phyloP scores from a whole-genome alignment of 805 yeast genomes.

The Kodamaea laetipori region DNA sequence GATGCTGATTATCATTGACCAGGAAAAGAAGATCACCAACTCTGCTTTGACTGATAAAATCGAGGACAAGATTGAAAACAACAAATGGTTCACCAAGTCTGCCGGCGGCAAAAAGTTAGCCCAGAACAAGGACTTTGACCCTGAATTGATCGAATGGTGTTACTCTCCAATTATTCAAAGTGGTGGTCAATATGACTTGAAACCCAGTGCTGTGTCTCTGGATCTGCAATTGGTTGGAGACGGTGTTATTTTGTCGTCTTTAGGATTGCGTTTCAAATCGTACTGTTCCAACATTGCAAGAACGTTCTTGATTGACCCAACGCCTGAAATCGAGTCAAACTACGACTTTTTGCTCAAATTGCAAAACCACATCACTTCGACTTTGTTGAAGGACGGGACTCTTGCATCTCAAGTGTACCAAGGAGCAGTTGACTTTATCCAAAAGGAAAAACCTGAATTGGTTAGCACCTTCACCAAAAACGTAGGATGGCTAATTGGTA shows the following conservation, averaged over 20 bases:
- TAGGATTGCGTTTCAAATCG: conserved; percentile 84
- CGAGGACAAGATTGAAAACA: conserved; percentile 76
- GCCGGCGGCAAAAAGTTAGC: conserved; percentile 57
- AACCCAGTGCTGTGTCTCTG: conserved; percentile 78
- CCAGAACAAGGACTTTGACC: conserved; percentile 60
- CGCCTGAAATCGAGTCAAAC: conserved; percentile 72
- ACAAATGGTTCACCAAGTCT: conserved; percentile 62
- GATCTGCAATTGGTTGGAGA: conserved; percentile 61
- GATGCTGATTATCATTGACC: conserved; percentile 85
- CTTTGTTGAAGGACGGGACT: conserved; percentile 64
- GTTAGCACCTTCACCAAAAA: conserved; percentile 68
- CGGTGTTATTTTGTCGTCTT: conserved; percentile 79
- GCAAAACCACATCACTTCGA: conserved; percentile 62
- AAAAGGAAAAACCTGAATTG: conserved; percentile 61
- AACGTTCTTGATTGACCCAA: conserved; percentile 87
- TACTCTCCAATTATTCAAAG: conserved; percentile 89
- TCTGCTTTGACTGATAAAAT: conserved; percentile 70
- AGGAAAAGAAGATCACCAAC: conserved; percentile 76
- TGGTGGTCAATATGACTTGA: conserved; percentile 81
- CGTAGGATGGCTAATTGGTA: conserved; percentile 85
- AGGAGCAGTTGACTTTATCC: conserved; percentile 61
- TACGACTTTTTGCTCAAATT: conserved; percentile 74
- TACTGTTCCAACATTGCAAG: conserved; percentile 88
- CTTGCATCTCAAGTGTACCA: conserved; percentile 67
- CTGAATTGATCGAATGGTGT: conserved; percentile 85